Evolutionary conservation across 1,284 basidiomycete genomes (phyloP).

Genomic region (Hortiboletus rubellus): DNA sequence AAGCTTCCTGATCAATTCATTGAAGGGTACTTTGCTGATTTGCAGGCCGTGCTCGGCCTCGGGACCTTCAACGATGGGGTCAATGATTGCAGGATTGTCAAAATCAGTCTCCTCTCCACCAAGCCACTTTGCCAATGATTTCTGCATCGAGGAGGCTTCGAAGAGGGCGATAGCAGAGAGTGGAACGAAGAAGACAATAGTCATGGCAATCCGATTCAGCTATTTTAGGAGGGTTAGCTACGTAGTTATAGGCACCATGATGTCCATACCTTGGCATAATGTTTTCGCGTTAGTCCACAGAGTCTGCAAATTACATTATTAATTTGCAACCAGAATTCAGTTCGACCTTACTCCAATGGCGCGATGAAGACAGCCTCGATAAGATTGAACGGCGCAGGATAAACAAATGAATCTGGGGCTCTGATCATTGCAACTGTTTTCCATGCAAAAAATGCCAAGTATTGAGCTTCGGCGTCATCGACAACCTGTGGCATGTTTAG

Average conservation of each 20-base stretch:
- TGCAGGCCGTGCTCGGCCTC: constrained; percentile 54
- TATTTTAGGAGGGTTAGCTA: constrained; percentile 24
- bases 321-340: not conserved
- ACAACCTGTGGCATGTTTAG: constrained; percentile 44
- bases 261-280: constrained; percentile 56
- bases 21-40: constrained; percentile 77
- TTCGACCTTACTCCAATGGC: constrained; percentile 73
- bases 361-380: constrained; percentile 80
- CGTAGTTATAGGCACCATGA: not conserved
- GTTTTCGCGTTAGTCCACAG: constrained; percentile 44
- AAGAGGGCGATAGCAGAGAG: constrained; percentile 73
- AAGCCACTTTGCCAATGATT: constrained; percentile 70
- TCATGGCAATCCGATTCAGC: constrained; percentile 82
- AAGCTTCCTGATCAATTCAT: constrained; percentile 73
- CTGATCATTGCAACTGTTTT: constrained; percentile 84
- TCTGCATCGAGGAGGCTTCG: constrained; percentile 63
- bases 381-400: constrained; percentile 83
- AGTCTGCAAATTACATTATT: constrained; percentile 40
- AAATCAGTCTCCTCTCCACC: constrained; percentile 64
- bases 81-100: constrained; percentile 52
- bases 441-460: constrained; percentile 84
- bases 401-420: constrained; percentile 78
- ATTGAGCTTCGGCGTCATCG: constrained; percentile 72
- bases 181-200: constrained; percentile 76
- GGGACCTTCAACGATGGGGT: constrained; percentile 64